phyloP scores from a whole-genome alignment of 108 stramenopile species.

The Seminavis robusta region DNA sequence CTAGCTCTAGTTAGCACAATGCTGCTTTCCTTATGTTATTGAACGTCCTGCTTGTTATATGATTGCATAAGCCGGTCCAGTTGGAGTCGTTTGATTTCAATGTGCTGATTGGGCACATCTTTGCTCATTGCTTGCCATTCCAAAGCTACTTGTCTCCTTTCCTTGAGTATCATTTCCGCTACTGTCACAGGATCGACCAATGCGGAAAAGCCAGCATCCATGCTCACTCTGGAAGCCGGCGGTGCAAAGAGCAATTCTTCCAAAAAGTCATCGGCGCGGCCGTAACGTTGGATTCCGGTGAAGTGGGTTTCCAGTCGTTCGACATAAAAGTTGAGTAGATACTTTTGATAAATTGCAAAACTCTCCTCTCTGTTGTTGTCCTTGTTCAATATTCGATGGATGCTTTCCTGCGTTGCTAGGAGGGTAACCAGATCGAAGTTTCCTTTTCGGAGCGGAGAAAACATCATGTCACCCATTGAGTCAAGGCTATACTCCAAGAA shows the following conservation, averaged over 20 bases:
- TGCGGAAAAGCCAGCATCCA: constrained; percentile 11
- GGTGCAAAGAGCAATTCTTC: constrained; percentile 45
- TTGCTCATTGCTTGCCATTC: constrained; percentile 55
- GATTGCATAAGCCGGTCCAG: constrained; percentile 43
- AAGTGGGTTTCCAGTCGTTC: constrained; percentile 41
- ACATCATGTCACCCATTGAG: constrained; percentile 1
- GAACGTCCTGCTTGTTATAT: no score
- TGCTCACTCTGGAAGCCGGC: constrained; percentile 23
- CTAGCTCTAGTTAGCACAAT: no score
- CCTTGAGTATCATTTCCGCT: constrained; percentile 48
- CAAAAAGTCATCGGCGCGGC: constrained; percentile 70
- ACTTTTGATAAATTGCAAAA: no score
- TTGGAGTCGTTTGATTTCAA: constrained; percentile 46
- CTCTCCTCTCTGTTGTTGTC: constrained; percentile 22
- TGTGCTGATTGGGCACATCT: constrained; percentile 40
- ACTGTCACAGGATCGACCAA: constrained; percentile 51
- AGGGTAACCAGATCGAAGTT: constrained; percentile 68
- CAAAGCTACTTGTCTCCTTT: constrained; percentile 38
- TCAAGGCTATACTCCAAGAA: constrained; percentile 20
- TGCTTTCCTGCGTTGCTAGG: constrained; percentile 59
- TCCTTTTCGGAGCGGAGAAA: constrained; percentile 55
- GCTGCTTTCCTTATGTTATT: no score
- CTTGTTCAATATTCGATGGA: constrained; percentile 51
- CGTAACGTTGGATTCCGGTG: constrained; percentile 51
- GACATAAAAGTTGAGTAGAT: constrained; percentile 39